Evolutionary conservation across 108 stramenopile genomes (phyloP), one percentile per base, ranked within the genome.

Genomic region (Aureococcus anophagefferens): DNA sequence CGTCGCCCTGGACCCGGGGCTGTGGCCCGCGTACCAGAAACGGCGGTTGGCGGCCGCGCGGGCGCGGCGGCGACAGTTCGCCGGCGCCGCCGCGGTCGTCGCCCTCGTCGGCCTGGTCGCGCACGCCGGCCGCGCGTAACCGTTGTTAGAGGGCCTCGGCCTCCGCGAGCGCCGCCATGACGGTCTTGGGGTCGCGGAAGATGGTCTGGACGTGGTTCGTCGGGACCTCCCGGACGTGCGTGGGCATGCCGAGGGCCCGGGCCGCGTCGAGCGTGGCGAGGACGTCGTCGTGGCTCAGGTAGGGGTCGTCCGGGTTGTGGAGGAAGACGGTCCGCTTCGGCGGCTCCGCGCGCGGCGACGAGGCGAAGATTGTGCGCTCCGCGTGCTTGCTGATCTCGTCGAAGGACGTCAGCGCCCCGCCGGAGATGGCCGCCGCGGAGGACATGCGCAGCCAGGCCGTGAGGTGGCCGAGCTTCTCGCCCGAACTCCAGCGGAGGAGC

Each of bases 201-300:
- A 59, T 59, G 21, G 51, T 59, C 51, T 59, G 51, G 51, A 59
- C 51, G 51, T 59, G 51, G 51, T 59, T 59, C 51, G 51, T 59
- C 7, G 51, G 21, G 21, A 59, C 51, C 51, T 59, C 21, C 7
- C 1, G 25, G 21, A 25, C 51, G 21, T 18, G 7, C 21, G 25
- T 4, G 21, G 14, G 7, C 7, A 16, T 1, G 51, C 51, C 51
- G 51, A 59, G 51, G 21, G 21, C 21, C 21, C 25, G 21, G 21
- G 51, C 51, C 7, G 21, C 21, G 51, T 28, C 51, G 51, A 59
- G 7, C 21, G 51, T 25, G 21, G 25, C 14, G 51, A 16, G 51
- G 51, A 59, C 21, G 51, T 59, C 51, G 51, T 16, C 51, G 51
- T 28, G 14, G 21, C 7, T 9, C 25, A 59, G 14, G 51, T 25